phyloP scores from a whole-genome alignment of 345 rosid genomes.

The Eucalyptus tenuipes region DNA sequence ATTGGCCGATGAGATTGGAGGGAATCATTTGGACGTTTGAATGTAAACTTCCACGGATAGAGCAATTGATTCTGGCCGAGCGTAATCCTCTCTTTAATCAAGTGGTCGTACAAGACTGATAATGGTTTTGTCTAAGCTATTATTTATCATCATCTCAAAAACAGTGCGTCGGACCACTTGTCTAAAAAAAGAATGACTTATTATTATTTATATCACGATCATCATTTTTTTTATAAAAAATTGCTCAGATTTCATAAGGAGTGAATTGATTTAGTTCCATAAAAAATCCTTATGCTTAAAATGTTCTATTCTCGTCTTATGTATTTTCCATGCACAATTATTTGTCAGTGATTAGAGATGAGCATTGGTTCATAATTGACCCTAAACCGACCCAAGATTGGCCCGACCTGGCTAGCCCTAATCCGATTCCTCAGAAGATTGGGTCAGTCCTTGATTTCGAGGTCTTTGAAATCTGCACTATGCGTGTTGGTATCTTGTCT shows the following conservation, averaged over 20 bases:
- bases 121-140: neutral
- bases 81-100: neutral
- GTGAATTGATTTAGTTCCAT: neutral
- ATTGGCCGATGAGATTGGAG: neutral
- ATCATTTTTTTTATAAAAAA: neutral
- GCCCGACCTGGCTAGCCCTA: fast-evolving
- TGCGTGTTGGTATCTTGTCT: neutral
- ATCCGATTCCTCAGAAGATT: fast-evolving
- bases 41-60: neutral
- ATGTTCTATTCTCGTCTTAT: neutral
- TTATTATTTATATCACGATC: neutral
- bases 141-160: neutral
- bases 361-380: neutral
- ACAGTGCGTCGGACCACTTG: neutral
- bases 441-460: fast-evolving
- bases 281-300: neutral
- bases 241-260: neutral
- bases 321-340: neutral
- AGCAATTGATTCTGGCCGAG: neutral
- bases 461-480: fast-evolving
- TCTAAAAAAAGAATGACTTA: neutral
- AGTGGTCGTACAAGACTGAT: neutral
- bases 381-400: fast-evolving
- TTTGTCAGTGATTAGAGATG: neutral
- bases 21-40: neutral